Conservation (phyloP, 352 stramenopile species). For the Phytophthora tentaculata region DNA sequence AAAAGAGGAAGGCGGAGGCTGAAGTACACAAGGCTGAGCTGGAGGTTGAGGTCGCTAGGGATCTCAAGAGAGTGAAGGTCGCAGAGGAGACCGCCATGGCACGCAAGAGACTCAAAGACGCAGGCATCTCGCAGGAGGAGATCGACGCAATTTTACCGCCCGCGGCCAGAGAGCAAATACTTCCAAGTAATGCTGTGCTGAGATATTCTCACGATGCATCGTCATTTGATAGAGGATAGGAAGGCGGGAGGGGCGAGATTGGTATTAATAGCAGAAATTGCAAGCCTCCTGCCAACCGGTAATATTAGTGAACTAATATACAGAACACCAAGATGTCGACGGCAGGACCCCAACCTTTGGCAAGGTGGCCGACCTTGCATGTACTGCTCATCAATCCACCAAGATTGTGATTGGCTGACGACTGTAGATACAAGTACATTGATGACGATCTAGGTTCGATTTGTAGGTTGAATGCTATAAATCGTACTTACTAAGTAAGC, state of each 20-base stretch:
- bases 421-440: no score
- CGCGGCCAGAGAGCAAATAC: conserved; percentile 23
- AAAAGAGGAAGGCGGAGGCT: conserved; percentile 38
- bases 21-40: conserved; percentile 41
- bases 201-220: not conserved
- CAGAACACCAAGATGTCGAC: conserved; percentile 20
- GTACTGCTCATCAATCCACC: conserved; percentile 13
- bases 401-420: conserved; percentile 40
- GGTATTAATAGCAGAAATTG: no score
- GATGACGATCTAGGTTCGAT: no score
- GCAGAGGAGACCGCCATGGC: conserved; percentile 39
- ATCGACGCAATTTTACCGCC: conserved; percentile 35
- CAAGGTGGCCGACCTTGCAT: no score
- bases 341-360: no score
- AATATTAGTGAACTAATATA: conserved; percentile 38
- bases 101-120: conserved; percentile 39
- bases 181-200: no score
- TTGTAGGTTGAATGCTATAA: not conserved
- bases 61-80: conserved; percentile 41
- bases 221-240: conserved; percentile 8
- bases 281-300: conserved; percentile 20
- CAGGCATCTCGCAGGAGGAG: conserved; percentile 38
- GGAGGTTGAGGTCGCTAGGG: conserved; percentile 33
- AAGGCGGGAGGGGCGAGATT: no score
- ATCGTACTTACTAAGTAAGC: no score